A percentile compares a stretch with the other conserved stretches of the same genome.
These are phyloP conservation scores for Calonectria pauciramosa DNA, from an alignment of 2,329 filamentous ascomycete genomes.

Conservation along the genomic window DNA sequence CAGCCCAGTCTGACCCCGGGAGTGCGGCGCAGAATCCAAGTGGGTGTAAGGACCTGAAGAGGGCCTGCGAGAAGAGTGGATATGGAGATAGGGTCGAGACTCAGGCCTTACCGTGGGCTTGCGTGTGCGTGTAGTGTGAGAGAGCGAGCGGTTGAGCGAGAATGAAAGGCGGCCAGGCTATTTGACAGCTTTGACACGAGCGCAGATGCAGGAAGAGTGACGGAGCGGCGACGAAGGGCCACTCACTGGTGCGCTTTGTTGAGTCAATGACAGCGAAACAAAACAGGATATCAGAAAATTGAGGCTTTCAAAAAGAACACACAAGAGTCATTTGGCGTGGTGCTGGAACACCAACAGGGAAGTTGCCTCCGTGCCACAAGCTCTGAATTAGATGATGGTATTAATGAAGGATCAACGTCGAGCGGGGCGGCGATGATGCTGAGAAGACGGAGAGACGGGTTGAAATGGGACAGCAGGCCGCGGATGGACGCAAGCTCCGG, in stretches of 20 bases:
- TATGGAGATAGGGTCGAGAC: neutral
- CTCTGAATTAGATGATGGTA: neutral
- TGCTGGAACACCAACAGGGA: constrained; percentile 1
- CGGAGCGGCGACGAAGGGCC: neutral
- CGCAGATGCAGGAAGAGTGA: neutral
- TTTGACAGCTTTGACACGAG: neutral
- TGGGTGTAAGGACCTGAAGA: neutral
- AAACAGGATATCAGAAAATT: neutral
- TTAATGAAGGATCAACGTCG: neutral
- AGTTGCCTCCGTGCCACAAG: neutral
- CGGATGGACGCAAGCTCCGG: neutral
- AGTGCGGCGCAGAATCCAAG: neutral
- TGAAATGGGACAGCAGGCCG: constrained; percentile 3
- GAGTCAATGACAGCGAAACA: neutral
- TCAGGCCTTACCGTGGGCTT: neutral
- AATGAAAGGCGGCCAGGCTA: neutral
- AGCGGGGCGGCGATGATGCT: neutral
- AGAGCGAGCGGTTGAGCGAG: neutral
- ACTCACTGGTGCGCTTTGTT: neutral
- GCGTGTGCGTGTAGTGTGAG: neutral
- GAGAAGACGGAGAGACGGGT: neutral
- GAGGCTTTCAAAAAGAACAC: neutral
- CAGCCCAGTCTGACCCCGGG: neutral
- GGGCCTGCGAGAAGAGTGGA: neutral
- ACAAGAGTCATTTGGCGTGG: neutral